Evolutionary conservation across 331 rosid genomes (phyloP).

Genomic region (Acacia pycnantha): DNA sequence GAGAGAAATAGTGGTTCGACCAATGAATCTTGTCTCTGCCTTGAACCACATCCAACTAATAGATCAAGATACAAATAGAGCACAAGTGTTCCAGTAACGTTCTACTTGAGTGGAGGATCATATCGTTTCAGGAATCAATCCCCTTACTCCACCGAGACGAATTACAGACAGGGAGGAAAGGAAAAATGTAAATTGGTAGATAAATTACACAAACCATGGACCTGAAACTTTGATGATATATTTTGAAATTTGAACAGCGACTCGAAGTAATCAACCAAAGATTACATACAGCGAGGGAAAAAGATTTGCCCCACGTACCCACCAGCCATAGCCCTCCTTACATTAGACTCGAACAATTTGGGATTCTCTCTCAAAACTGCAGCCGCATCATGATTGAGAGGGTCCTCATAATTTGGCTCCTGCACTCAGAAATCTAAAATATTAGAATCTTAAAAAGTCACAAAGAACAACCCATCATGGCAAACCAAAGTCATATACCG

Average conservation of each 20-base stretch:
- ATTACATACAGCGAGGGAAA: slow-evolving; percentile 65
- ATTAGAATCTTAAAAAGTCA: background rate
- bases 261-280: slow-evolving; percentile 13
- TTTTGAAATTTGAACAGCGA: slow-evolving; percentile 22
- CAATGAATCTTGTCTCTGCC: background rate
- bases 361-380: slow-evolving; percentile 78
- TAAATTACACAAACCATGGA: slow-evolving; percentile 44
- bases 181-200: slow-evolving; percentile 25
- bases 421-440: slow-evolving; percentile 22
- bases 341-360: slow-evolving; percentile 63
- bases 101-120: slow-evolving; percentile 28
- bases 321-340: slow-evolving; percentile 79
- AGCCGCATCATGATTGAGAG: slow-evolving; percentile 85
- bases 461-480: background rate
- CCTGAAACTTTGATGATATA: slow-evolving; percentile 31
- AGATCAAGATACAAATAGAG: slow-evolving; percentile 18
- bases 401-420: slow-evolving; percentile 88
- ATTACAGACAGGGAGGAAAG: slow-evolving; percentile 10
- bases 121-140: slow-evolving; percentile 20
- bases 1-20: background rate
- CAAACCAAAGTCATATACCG: slow-evolving; percentile 42
- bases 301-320: slow-evolving; percentile 77
- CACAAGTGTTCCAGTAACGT: slow-evolving; percentile 34
- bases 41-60: slow-evolving; percentile 9
- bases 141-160: slow-evolving; percentile 27